A percentile compares a stretch with the other conserved stretches of the same genome.
Evolutionary conservation across 192 early-diverging fungal species (phyloP).

Genomic region (Thamnidium elegans): DNA sequence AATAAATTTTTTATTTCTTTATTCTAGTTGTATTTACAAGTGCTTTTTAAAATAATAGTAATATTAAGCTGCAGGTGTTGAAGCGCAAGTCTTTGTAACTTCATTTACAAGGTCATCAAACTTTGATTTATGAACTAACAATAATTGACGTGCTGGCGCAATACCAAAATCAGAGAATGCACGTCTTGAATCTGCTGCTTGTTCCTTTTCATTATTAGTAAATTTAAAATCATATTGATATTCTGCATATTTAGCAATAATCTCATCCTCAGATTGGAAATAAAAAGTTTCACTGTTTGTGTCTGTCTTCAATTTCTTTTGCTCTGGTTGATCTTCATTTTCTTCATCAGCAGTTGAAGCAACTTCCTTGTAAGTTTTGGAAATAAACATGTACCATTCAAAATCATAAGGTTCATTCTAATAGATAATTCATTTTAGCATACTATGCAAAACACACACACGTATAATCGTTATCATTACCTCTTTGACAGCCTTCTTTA

Average conservation of each 20-base stretch:
- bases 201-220: slow-evolving; percentile 56
- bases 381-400: slow-evolving; percentile 77
- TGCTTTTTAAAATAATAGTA: not conserved
- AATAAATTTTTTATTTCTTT: slow-evolving; percentile 1
- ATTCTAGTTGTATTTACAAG: not conserved
- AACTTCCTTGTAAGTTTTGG: slow-evolving; percentile 80
- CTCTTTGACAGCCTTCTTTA: slow-evolving; percentile 69
- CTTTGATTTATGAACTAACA: slow-evolving; percentile 60
- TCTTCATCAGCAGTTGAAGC: slow-evolving; percentile 59
- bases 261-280: slow-evolving; percentile 92
- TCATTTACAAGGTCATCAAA: slow-evolving; percentile 49
- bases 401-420: slow-evolving; percentile 74
- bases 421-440: slow-evolving; percentile 10
- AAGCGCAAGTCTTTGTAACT: slow-evolving; percentile 41
- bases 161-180: slow-evolving; percentile 87
- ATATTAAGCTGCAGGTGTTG: slow-evolving; percentile 3
- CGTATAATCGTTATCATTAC: slow-evolving; percentile 33
- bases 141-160: slow-evolving; percentile 62
- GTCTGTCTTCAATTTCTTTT: slow-evolving; percentile 19
- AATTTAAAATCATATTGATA: slow-evolving; percentile 82
- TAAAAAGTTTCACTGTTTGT: slow-evolving; percentile 52
- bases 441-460: not conserved
- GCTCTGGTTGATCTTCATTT: slow-evolving; percentile 30
- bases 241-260: slow-evolving; percentile 74
- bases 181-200: slow-evolving; percentile 71